These are phyloP conservation scores for Gossypium bickii DNA, from an alignment of 345 rosid species.

Conservation along the genomic window DNA sequence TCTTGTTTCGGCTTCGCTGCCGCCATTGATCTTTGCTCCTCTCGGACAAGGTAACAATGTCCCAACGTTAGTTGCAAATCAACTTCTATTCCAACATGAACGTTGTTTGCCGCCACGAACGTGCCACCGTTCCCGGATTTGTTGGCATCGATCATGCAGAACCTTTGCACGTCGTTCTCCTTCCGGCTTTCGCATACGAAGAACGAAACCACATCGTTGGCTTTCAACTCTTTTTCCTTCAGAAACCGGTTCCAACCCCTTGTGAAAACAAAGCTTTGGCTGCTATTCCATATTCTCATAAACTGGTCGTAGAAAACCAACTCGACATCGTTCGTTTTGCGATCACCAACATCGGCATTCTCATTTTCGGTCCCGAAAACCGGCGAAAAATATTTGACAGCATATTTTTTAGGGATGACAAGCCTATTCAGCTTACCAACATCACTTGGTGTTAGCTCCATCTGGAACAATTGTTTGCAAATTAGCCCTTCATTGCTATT, in stretches of 20 bases:
- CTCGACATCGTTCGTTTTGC: slow-evolving; percentile 31
- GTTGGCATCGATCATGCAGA: slow-evolving; percentile 38
- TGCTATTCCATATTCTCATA: slow-evolving; percentile 76
- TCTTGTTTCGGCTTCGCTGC: background rate
- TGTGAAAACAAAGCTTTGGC: slow-evolving; percentile 83
- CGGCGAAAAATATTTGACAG: slow-evolving; percentile 37
- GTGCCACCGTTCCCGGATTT: background rate
- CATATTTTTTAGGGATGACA: slow-evolving; percentile 56
- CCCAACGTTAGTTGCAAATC: background rate
- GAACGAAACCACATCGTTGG: slow-evolving; percentile 50
- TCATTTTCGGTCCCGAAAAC: slow-evolving; percentile 8
- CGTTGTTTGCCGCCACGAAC: background rate
- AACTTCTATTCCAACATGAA: background rate
- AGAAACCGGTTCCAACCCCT: slow-evolving; percentile 82
- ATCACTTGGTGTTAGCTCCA: slow-evolving; percentile 64
- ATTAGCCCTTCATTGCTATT: slow-evolving; percentile 13
- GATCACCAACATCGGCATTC: background rate
- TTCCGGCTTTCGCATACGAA: slow-evolving; percentile 31
- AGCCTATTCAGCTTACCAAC: slow-evolving; percentile 68
- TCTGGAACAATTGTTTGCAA: slow-evolving; percentile 40
- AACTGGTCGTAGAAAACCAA: slow-evolving; percentile 51
- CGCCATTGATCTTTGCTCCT: background rate
- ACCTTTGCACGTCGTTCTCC: slow-evolving; percentile 10
- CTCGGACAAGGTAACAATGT: background rate
- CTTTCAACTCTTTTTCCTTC: slow-evolving; percentile 55